Conservation (phyloP, 371 early-diverging fungal species). For the Mucor plumbeus region DNA sequence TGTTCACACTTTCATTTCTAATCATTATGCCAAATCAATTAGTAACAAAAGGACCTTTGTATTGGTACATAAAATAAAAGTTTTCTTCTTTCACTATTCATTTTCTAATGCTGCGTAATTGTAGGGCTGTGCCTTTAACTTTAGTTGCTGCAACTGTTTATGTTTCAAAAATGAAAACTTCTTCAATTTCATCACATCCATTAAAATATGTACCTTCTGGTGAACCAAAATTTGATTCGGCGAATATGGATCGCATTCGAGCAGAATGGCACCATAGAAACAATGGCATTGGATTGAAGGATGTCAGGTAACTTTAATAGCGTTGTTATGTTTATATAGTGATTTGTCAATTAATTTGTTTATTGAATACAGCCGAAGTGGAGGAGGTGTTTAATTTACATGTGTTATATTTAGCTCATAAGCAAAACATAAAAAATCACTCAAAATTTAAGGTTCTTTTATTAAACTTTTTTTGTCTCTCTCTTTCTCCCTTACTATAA, state of each 20-base stretch:
- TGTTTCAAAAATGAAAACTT: slow-evolving; percentile 15
- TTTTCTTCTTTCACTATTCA: neutral
- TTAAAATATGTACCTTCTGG: slow-evolving; percentile 42
- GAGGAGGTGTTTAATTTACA: slow-evolving; percentile 40
- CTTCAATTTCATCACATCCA: slow-evolving; percentile 30
- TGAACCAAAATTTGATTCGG: slow-evolving; percentile 39
- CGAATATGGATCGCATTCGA: slow-evolving; percentile 43
- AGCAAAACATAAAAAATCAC: neutral
- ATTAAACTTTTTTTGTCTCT: neutral
- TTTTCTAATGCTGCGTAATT: neutral
- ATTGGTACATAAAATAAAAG: slow-evolving; percentile 9
- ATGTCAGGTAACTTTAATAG: slow-evolving; percentile 39
- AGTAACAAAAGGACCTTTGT: slow-evolving; percentile 12
- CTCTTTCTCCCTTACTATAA: neutral
- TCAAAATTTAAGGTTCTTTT: no score
- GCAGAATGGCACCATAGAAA: slow-evolving; percentile 49
- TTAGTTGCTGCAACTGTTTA: slow-evolving; percentile 17
- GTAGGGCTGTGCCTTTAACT: slow-evolving; percentile 26
- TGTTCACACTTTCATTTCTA: neutral
- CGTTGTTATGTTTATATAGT: no score
- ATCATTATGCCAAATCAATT: slow-evolving; percentile 15
- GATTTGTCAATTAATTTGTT: no score
- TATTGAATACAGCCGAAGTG: slow-evolving; percentile 28
- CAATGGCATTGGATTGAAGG: slow-evolving; percentile 48
- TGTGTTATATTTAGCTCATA: neutral